Evolutionary conservation across 1,139 yeast genomes (phyloP).

Genomic region (Debaryomyces sp.): DNA sequence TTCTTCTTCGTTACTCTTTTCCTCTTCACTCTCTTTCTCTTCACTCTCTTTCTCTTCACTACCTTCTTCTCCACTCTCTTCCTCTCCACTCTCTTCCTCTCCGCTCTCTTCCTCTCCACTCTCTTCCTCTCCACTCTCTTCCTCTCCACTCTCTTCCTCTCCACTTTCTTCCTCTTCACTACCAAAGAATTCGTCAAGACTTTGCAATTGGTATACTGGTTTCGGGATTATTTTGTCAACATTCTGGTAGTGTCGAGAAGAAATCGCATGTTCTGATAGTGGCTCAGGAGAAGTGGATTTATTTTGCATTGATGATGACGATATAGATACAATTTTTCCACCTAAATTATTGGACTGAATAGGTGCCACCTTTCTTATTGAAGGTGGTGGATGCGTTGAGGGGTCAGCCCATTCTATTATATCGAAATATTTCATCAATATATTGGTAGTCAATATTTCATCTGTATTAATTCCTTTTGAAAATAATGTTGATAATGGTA

Average conservation of each 20-base stretch:
- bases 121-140: constrained; percentile 14
- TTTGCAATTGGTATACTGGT: constrained; percentile 62
- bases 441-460: constrained; percentile 17
- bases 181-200: constrained; percentile 84
- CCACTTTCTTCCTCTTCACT: constrained; percentile 42
- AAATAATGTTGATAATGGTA: constrained; percentile 38
- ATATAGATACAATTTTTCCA: constrained; percentile 16
- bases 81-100: constrained; percentile 27
- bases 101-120: constrained; percentile 27
- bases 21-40: constrained; percentile 13
- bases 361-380: constrained; percentile 38
- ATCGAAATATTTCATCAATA: constrained; percentile 27
- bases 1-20: constrained; percentile 7
- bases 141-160: constrained; percentile 13
- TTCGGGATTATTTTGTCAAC: constrained; percentile 13
- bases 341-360: constrained; percentile 29
- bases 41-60: constrained; percentile 12
- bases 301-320: constrained; percentile 18
- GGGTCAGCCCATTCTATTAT: constrained; percentile 40
- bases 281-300: constrained; percentile 26
- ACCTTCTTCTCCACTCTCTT: constrained; percentile 24
- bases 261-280: constrained; percentile 25
- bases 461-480: neutral
- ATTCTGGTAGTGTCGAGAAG: constrained; percentile 23
- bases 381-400: constrained; percentile 32